Evolutionary conservation across 1,139 yeast species (phyloP).

Genomic region (Saccharomyces uvarum): DNA sequence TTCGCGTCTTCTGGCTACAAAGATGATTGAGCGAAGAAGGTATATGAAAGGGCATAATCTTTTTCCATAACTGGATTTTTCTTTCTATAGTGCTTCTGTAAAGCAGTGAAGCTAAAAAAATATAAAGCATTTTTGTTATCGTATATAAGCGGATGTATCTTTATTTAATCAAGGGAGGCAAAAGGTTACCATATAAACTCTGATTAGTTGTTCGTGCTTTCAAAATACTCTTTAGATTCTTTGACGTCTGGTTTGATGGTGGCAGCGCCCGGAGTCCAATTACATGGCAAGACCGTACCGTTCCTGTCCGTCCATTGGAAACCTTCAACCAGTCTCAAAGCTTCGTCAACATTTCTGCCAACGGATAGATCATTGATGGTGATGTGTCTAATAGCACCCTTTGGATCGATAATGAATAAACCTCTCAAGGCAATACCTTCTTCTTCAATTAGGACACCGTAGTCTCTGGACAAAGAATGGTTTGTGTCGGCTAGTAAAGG

Average conservation of each 20-base stretch:
- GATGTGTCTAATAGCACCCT: constrained; percentile 87
- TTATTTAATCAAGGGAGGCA: background rate
- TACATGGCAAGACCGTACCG: constrained; percentile 99
- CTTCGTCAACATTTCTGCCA: constrained; percentile 97
- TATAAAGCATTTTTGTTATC: background rate
- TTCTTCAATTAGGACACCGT: constrained; percentile 94
- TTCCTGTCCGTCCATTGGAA: constrained; percentile 97
- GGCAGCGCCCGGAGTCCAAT: constrained; percentile 97
- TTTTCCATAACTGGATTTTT: background rate
- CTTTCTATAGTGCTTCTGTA: background rate
- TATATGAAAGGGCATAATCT: background rate
- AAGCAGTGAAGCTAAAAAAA: background rate
- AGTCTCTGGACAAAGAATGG: constrained; percentile 89
- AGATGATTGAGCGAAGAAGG: constrained; percentile 24
- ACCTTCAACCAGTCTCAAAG: constrained; percentile 93
- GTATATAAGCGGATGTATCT: background rate
- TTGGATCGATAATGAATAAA: constrained; percentile 93
- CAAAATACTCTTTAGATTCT: constrained; percentile 49
- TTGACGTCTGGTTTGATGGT: constrained; percentile 85
- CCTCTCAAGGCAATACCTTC: constrained; percentile 97
- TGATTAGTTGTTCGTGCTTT: constrained; percentile 22
- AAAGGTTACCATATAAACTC: background rate
- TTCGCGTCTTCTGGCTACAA: constrained; percentile 62
- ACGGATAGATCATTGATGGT: constrained; percentile 97
- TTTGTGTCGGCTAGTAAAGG: constrained; percentile 95